phyloP scores from a whole-genome alignment of 2,329 filamentous ascomycete genomes.

The Boeremia lycopersici region DNA sequence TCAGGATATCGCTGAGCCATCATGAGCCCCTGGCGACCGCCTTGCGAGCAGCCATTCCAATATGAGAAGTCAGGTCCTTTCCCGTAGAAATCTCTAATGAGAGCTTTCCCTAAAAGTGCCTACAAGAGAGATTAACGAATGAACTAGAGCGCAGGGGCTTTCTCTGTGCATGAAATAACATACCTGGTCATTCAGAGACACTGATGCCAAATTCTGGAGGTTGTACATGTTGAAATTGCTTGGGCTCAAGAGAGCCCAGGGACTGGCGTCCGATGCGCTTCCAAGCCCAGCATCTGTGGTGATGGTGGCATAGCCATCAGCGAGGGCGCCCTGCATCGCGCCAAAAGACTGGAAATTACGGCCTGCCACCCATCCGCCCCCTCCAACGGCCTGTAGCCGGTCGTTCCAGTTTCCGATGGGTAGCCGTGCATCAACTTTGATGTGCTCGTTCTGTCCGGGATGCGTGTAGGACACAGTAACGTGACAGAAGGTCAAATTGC shows the following conservation, averaged over 20 bases:
- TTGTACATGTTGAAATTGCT: too few species aligned
- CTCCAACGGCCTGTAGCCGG: constrained; percentile 27
- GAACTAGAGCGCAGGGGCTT: too few species aligned
- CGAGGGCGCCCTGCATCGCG: constrained; percentile 18
- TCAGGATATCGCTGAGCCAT: constrained; percentile 30
- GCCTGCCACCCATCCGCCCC: constrained; percentile 30
- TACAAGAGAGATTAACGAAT: too few species aligned
- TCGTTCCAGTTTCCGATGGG: constrained; percentile 10
- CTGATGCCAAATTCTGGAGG: too few species aligned
- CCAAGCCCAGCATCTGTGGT: constrained; percentile 26
- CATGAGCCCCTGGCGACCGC: constrained; percentile 32
- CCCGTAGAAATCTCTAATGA: constrained; percentile 35
- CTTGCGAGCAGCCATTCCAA: constrained; percentile 34
- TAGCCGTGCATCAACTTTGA: constrained; percentile 18
- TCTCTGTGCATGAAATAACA: constrained; percentile 30
- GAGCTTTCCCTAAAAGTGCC: constrained; percentile 28
- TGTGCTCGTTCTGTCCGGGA: constrained; percentile 17
- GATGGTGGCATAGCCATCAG: constrained; percentile 27
- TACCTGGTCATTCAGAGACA: too few species aligned
- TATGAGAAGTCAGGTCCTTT: constrained; percentile 30
- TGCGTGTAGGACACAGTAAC: constrained; percentile 23
- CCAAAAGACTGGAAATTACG: not conserved
- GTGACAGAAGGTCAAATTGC: too few species aligned
- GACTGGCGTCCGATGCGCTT: too few species aligned
- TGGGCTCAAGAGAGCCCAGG: too few species aligned